Evolutionary conservation across 108 stramenopile genomes (phyloP), one percentile per base, ranked within the genome.

Genomic region (Nitzschia sp.): DNA sequence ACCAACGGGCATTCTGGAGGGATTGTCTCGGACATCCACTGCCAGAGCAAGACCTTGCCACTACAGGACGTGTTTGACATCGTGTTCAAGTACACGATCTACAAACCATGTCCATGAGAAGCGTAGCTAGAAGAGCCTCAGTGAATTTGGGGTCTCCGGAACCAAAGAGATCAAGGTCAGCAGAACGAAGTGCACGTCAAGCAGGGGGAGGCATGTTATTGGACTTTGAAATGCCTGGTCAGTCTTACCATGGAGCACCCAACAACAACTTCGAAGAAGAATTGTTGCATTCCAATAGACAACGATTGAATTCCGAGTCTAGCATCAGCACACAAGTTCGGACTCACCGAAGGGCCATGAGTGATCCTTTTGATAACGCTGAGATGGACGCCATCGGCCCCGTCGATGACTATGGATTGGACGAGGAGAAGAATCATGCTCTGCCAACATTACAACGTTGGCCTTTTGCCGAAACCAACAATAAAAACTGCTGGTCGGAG

Each of bases 401-500:
- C 25, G 57, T 17, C 15, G 37, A 73, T 57, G 41, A 58, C 1
- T 0, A 69, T n/a, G 53, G 24, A 10, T 29, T 39, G 41, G 37
- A 37, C 8, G 51, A 53, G 19, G 71, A 63, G 40, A 57, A 53
- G 12, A 22, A 56, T 10, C 20, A 65, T 42, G 66, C 67, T 19
- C 53, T 78, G 12, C 77, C 83, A 0, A 80, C 79, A 21, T 38
- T 83, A 43, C 68, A 53, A 21, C 66, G 83, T 48, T 83, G 48
- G 53, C 83, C 83, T 19, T 71, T 63, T 38, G 72, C 75, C 19
- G 76, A 76, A 57, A 80, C 78, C 6, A 60, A 67, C 20, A 72
- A 84, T 55, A 61, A 71, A 25, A 92, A 95, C 68, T 90, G 90
- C 65, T 93, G 86, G 89, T 83, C 80, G 15, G 84, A 80, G 24